Evolutionary conservation across 2,329 filamentous ascomycete genomes (phyloP).

Genomic region (Furcasterigmium furcatum): DNA sequence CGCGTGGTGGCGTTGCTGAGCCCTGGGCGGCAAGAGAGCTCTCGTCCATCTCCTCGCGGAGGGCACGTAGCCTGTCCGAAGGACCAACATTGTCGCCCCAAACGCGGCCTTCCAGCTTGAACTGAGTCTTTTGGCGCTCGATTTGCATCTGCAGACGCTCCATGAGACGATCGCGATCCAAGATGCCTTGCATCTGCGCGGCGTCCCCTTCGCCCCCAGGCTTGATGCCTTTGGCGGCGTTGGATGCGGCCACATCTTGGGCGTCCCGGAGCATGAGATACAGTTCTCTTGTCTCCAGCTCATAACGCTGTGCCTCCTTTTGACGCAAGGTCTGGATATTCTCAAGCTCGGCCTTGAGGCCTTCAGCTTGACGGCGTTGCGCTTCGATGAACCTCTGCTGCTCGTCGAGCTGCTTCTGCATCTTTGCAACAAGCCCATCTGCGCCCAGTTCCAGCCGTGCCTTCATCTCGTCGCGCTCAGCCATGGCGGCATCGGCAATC

Average conservation of each 20-base stretch:
- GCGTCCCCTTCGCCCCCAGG: conserved; percentile 61
- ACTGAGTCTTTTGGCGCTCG: conserved; percentile 95
- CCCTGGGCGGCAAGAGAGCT: conserved; percentile 44
- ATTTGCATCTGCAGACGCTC: conserved; percentile 92
- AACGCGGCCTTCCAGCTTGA: conserved; percentile 89
- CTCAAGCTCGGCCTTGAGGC: conserved; percentile 84
- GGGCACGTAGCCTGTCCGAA: conserved; percentile 85
- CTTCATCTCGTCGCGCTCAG: conserved; percentile 93
- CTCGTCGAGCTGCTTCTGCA: conserved; percentile 92
- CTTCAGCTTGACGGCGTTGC: conserved; percentile 80
- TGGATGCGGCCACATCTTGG: conserved; percentile 90
- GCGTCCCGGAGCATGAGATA: conserved; percentile 98
- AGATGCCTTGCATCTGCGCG: conserved; percentile 81
- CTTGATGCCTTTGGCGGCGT: conserved; percentile 59
- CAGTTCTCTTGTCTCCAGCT: conserved; percentile 91
- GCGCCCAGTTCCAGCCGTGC: conserved; percentile 86
- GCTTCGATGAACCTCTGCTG: conserved; percentile 88
- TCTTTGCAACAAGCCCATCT: conserved; percentile 86
- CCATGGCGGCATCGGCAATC: conserved; percentile 92
- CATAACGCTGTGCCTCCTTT: conserved; percentile 90
- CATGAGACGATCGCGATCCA: conserved; percentile 91
- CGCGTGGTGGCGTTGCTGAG: conserved; percentile 49
- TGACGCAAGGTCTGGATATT: conserved; percentile 81
- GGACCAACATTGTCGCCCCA: conserved; percentile 82
- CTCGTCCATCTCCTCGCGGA: conserved; percentile 91